A percentile compares a stretch with the other conserved stretches of the same genome.
These are phyloP conservation scores for Mesembryanthemum crystallinum DNA, from an alignment of 148 eudicot species.

Conservation along the genomic window DNA sequence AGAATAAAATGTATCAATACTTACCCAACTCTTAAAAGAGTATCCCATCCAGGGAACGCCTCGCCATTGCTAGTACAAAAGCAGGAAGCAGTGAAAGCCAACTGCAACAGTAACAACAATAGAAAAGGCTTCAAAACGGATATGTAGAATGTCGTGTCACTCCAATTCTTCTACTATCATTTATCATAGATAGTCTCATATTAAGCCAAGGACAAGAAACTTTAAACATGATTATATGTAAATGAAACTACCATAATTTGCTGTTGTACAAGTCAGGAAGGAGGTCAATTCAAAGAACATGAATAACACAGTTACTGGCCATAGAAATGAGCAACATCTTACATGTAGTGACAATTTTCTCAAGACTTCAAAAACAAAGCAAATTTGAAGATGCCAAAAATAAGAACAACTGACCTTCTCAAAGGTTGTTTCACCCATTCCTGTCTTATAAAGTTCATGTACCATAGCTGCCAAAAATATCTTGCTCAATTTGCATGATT, in stretches of 20 bases:
- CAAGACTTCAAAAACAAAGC: neutral
- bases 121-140: neutral
- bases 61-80: constrained; percentile 84
- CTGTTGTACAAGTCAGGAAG: neutral
- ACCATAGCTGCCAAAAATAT: constrained; percentile 98
- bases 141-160: no score
- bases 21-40: constrained; percentile 77
- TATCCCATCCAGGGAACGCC: constrained; percentile 84
- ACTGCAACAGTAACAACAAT: constrained; percentile 47
- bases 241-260: neutral
- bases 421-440: constrained; percentile 93
- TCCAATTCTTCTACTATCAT: neutral
- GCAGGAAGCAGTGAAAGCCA: constrained; percentile 64
- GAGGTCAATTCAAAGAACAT: neutral
- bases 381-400: neutral
- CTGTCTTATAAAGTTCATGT: constrained; percentile 89
- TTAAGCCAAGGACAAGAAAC: neutral
- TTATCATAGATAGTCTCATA: neutral
- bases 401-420: constrained; percentile 60
- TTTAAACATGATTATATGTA: neutral
- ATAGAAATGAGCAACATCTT: neutral
- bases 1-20: constrained; percentile 12
- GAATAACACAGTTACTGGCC: neutral
- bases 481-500: constrained; percentile 65
- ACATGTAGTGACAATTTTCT: no score